These are phyloP conservation scores for Phoenix roebelenii DNA, from an alignment of 176 grass and related monocot genomes.

Conservation along the genomic window DNA sequence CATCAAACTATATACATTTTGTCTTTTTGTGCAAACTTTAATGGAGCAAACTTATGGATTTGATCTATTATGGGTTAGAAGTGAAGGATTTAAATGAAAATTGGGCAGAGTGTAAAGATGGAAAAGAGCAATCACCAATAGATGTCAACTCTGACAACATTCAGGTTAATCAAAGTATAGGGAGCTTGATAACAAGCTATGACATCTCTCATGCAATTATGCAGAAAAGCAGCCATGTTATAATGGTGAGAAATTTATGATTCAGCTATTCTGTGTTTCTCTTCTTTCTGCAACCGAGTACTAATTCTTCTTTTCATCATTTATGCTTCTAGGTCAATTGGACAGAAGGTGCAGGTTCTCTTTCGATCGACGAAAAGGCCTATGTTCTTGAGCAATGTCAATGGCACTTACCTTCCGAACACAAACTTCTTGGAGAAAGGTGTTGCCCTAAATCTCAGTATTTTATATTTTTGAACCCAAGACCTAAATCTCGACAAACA, in stretches of 20 bases:
- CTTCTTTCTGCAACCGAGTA: too few species aligned
- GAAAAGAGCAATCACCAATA: conserved; percentile 5
- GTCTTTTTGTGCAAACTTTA: too few species aligned
- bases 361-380: not conserved
- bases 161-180: too few species aligned
- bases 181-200: not conserved
- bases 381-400: conserved; percentile 11
- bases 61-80: too few species aligned
- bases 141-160: not conserved
- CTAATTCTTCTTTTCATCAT: not conserved
- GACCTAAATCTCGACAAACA: too few species aligned
- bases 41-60: too few species aligned
- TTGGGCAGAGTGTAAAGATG: not conserved
- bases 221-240: conserved; percentile 4
- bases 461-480: too few species aligned
- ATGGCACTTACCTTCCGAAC: conserved; percentile 15
- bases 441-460: not conserved
- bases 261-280: not conserved
- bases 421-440: conserved; percentile 7
- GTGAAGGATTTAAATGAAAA: not conserved
- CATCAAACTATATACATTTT: too few species aligned
- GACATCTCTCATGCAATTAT: not conserved
- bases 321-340: conserved; percentile 6
- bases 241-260: not conserved
- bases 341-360: not conserved